Conservation (phyloP, 106 monocot genomes). For the Dioscorea dumetorum region DNA sequence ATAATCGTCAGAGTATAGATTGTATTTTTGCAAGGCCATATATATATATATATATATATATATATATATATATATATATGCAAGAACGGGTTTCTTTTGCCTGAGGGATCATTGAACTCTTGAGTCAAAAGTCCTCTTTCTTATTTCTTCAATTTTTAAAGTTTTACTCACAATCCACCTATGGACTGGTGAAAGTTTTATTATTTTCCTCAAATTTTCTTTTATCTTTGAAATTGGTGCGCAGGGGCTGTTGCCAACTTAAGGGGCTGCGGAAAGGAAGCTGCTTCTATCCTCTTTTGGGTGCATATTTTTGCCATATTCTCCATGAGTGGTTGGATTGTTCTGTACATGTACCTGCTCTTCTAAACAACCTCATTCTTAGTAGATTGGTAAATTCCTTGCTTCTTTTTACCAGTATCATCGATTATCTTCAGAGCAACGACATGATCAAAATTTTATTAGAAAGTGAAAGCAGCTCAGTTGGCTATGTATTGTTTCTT, state of each 20-base stretch:
- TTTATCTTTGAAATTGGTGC: conserved; percentile 10
- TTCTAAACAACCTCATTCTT: conserved; percentile 24
- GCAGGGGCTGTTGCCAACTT: conserved; percentile 86
- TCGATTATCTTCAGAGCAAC: too few relatives aligned
- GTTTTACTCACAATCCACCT: background rate
- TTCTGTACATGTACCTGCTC: conserved; percentile 55
- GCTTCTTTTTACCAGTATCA: background rate
- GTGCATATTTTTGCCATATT: conserved; percentile 91
- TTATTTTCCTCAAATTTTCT: background rate
- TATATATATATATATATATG: background rate
- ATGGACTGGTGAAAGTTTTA: too few relatives aligned
- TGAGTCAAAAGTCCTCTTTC: background rate
- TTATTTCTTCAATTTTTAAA: background rate
- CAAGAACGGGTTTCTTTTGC: background rate
- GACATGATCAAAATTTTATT: too few relatives aligned
- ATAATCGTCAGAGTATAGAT: too few relatives aligned
- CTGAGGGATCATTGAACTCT: background rate
- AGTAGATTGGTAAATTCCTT: background rate
- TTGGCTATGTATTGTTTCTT: too few relatives aligned
- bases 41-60: too few relatives aligned
- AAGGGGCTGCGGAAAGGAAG: conserved; percentile 80
- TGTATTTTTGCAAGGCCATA: too few relatives aligned
- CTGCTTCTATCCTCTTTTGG: conserved; percentile 86
- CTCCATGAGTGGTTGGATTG: conserved; percentile 87
- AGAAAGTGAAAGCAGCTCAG: too few relatives aligned